Evolutionary conservation across 768 basidiomycete species (phyloP).

Genomic region (Cystofilobasidium bisporidii): DNA sequence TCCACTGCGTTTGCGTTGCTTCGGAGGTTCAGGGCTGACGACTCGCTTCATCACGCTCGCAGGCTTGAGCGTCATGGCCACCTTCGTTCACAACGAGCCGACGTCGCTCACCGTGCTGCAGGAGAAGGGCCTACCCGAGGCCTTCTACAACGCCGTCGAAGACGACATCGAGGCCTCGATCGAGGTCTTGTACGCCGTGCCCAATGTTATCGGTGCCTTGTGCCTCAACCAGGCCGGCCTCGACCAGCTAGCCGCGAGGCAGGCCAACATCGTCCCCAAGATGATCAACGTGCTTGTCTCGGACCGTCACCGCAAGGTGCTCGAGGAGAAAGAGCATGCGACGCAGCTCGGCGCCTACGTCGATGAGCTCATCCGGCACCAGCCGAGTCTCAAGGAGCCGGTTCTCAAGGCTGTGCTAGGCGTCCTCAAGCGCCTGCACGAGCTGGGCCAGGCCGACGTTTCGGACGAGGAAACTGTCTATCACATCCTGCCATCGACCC

Average conservation of each 20-base stretch:
- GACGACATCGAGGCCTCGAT: conserved; percentile 72
- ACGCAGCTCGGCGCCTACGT: conserved; percentile 77
- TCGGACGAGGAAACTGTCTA: conserved; percentile 27
- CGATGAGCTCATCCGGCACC: conserved; percentile 93
- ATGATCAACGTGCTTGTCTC: conserved; percentile 81
- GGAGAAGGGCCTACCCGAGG: conserved; percentile 77
- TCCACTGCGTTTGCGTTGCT: not conserved
- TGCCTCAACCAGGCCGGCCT: conserved; percentile 88
- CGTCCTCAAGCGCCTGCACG: conserved; percentile 63
- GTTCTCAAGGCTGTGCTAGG: conserved; percentile 69
- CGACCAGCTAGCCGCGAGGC: conserved; percentile 60
- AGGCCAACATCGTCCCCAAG: conserved; percentile 66
- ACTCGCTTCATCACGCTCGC: not conserved
- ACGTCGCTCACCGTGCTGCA: conserved; percentile 87
- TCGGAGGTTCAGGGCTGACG: too few relatives aligned
- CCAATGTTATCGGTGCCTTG: conserved; percentile 89
- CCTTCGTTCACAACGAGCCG: conserved; percentile 97
- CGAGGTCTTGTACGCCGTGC: conserved; percentile 85
- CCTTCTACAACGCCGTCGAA: conserved; percentile 79
- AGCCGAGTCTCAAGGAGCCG: conserved; percentile 69
- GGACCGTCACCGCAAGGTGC: conserved; percentile 66
- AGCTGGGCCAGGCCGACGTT: conserved; percentile 9
- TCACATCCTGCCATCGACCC: conserved; percentile 15
- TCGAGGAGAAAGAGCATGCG: conserved; percentile 88
- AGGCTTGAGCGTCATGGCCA: conserved; percentile 93